Evolutionary conservation across 768 basidiomycete species (phyloP), one percentile per base, ranked within the genome.

Genomic region (Collybiopsis luxurians): DNA sequence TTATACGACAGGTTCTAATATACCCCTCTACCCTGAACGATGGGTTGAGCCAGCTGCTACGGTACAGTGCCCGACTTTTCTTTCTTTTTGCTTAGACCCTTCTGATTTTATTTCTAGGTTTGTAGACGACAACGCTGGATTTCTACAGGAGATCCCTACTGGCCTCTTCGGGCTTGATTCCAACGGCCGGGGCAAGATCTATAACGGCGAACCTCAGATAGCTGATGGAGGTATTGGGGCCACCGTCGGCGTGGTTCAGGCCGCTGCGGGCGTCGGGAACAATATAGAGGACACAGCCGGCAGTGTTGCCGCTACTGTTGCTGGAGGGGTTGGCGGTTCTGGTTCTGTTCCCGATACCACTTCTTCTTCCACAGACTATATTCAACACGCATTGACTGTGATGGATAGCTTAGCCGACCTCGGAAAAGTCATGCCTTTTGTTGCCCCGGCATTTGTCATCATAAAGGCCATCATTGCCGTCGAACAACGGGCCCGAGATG

Each of bases 391-490:
- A 7, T 55, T 72, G 39, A 67, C 71, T 51, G 64, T 75, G 11
- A 59, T 72, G 11, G 64, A 62, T 30, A 57, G 61, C 17, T 61
- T 76, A 36, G 66, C 74, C 31, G 74, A 75, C 60, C 51, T 75
- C 19, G 74, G 73, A 10, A 69, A 65, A 53, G 67, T 68, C 3
- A 39, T 76, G 9, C 75, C 74, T 17, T 73, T 74, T 59, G 60
- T 76, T 19, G 69, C 73, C 0, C 74, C 75, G 2, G 74, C 71
- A 2, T 75, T 75, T 55, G 66, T 75, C 38, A 53, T 76, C 23
- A 67, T 76, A 24, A 75, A 74, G 61, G 60, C 73, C 53, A 75
- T 75, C 60, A 70, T 76, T 57, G 72, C 73, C 55, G 63, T 76
- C 55, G 75, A 76, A 60, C 65, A 61, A 44, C 61, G 55, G 12